Evolutionary conservation across 768 basidiomycete species (phyloP), one percentile per base, ranked within the genome.

Genomic region (Dioszegia hungarica): DNA sequence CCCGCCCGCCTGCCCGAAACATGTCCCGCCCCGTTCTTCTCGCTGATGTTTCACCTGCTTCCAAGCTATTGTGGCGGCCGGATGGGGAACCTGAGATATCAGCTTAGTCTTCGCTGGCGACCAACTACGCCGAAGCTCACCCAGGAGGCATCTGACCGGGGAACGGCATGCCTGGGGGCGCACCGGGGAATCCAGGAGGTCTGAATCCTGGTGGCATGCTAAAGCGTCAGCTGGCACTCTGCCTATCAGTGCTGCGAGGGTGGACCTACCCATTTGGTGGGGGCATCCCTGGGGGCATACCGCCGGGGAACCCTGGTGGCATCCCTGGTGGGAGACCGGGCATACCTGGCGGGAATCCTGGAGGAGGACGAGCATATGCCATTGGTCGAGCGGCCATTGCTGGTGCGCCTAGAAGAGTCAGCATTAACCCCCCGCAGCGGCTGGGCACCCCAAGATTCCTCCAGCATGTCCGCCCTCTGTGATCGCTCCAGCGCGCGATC

Each of bases 261-360:
- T 20, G 27, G 17, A 62, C 71, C 64, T 27, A 73, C 71, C 71
- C 71, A 36, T 53, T 61, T 24, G 61, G 59, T 58, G 68, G 70
- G 19, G 72, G 72, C 72, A 75, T 73, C 47, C 74, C 74, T n/a
- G 72, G 73, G 12, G 73, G 73, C 29, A 71, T 36, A 51, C 63
- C 66, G 34, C 62, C 66, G 9, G 73, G 70, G 66, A 72, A 72
- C 51, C 73, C 73, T 56, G 73, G 73, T 19, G 73, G 73, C 73
- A 75, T 72, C 46, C 73, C 71, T 33, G 66, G 88, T 38, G 90
- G 90, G 33, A 87, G 84, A 12, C 88, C 89, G 25, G 86, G 84
- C 88, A 91, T 91, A 51, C 77, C 77, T 36, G 75, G 74, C 19
- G 77, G 78, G 77, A 79, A 79, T 3, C 74, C 74, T 29, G 75